A percentile compares a stretch with the other conserved stretches of the same genome.
phyloP scores from a whole-genome alignment of 2,329 filamentous ascomycete species.

The Penicillium olsonii region DNA sequence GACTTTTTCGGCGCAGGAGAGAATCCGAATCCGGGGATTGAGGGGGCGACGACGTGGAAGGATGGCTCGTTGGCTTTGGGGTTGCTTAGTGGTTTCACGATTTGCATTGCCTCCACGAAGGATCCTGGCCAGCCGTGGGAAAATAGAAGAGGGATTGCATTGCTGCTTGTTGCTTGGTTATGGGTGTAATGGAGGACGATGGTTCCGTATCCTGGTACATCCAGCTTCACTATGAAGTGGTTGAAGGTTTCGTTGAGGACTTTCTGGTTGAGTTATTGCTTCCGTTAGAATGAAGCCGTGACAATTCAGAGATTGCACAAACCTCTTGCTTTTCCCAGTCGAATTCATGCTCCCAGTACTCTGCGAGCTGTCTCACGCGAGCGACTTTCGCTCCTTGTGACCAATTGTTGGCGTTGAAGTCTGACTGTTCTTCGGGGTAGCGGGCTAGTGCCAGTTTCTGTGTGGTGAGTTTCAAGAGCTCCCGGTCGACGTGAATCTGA shows the following conservation, averaged over 20 bases:
- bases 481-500: slow-evolving; percentile 6
- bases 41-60: slow-evolving; percentile 32
- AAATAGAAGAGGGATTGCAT: slow-evolving; percentile 39
- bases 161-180: slow-evolving; percentile 12
- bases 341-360: not conserved
- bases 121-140: slow-evolving; percentile 41
- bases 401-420: slow-evolving; percentile 11
- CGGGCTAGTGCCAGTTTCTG: slow-evolving; percentile 12
- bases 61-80: slow-evolving; percentile 18
- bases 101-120: slow-evolving; percentile 34
- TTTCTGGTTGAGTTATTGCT: too few relatives aligned
- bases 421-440: slow-evolving; percentile 16
- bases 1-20: slow-evolving; percentile 13
- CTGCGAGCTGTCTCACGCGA: not conserved
- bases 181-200: slow-evolving; percentile 26
- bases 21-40: slow-evolving; percentile 31
- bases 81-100: slow-evolving; percentile 29
- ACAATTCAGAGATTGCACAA: too few relatives aligned
- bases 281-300: too few relatives aligned
- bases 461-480: slow-evolving; percentile 6
- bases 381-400: not conserved
- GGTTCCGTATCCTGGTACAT: slow-evolving; percentile 7
- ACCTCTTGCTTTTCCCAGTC: not conserved
- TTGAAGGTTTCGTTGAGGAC: not conserved
- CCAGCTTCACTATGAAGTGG: slow-evolving; percentile 2